Percentiles rank a stretch among this genome's conserved stretches.
Evolutionary conservation across 1,284 basidiomycete species (phyloP).

Genomic region (Grifola frondosa): DNA sequence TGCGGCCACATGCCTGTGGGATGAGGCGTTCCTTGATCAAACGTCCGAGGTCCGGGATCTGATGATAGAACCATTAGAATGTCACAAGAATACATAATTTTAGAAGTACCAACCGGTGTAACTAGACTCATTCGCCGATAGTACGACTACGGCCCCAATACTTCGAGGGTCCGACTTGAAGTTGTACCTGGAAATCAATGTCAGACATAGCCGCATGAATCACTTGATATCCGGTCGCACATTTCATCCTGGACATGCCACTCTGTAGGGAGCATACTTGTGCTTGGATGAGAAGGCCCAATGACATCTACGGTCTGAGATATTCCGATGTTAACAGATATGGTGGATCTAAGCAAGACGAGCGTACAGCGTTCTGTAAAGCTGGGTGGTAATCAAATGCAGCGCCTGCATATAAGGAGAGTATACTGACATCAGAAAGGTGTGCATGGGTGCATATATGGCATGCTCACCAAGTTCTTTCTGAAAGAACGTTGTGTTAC

Average conservation of each 20-base stretch:
- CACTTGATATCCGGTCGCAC: too few relatives aligned
- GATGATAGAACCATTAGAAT: not conserved
- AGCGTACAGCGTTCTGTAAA: constrained; percentile 60
- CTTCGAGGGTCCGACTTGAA: constrained; percentile 74
- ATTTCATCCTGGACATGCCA: constrained; percentile 69
- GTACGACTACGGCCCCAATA: constrained; percentile 62
- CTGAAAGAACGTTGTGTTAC: constrained; percentile 65
- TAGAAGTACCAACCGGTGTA: constrained; percentile 47
- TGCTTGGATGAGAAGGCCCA: constrained; percentile 64
- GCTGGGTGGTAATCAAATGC: constrained; percentile 77
- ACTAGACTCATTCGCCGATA: constrained; percentile 68
- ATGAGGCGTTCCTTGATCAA: constrained; percentile 63
- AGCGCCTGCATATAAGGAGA: constrained; percentile 41
- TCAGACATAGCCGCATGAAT: too few relatives aligned
- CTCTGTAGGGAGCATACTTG: constrained; percentile 55
- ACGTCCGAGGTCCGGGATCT: constrained; percentile 51
- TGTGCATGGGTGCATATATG: not conserved
- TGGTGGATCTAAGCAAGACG: constrained; percentile 10
- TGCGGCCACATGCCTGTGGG: constrained; percentile 47
- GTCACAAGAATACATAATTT: constrained; percentile 7
- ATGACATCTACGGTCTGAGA: constrained; percentile 62
- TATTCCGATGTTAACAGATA: not conserved
- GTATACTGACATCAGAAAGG: not conserved
- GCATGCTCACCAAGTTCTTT: constrained; percentile 41
- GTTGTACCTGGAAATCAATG: constrained; percentile 54